Base-by-base conservation (phyloP, 2,329 filamentous ascomycete species). In the Aureobasidium sp. region DNA sequence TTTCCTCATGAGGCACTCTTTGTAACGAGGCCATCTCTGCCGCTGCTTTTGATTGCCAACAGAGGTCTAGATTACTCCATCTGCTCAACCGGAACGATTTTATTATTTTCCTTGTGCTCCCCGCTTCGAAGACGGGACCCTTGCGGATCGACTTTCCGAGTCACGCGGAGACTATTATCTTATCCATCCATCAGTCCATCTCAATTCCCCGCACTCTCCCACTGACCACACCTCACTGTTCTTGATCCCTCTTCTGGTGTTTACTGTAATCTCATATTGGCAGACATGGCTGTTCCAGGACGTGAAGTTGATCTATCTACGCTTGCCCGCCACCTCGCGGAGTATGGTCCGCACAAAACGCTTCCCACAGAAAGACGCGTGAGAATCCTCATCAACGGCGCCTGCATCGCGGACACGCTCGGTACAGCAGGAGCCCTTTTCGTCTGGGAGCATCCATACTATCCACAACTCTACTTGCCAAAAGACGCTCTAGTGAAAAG, bases 391-490 rank as follows among this genome's bases (percentile, higher is more conserved):
- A 70, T 70, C 67, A 68, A 69, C 60, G 70, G 70, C 58, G 47
- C 52, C 22, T 75, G 71, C 66, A 70, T 76, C 48, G 64, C 71
- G 63, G 66, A 70, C 45, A 75, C 72, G 11, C 74, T 70, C 12
- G 44, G 62, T 44, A 75, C 72, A 11, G 73, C 69, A 8, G 52
- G 63, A 25, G 71, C 73, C 15, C 37, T 66, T 17, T 71, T 70
- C 63, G 73, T 75, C 20, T 76, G 73, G 73, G 73, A 76, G 66
- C 79, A 83, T 63, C 73, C 76, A 1, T 76, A 70, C 61, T 83
- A 81, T 66, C 80, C 79, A 1, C 74, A 81, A 29, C 77, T 70
- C 64, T 74, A 73, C 67, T 53, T 74, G 9, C 70, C 71, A 2
- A 31, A 39, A 27, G 44, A 44, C 4, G 67, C 68, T 9, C 55